Conservation (phyloP, 495 filamentous ascomycete species). For the Aspergillus biplanus region DNA sequence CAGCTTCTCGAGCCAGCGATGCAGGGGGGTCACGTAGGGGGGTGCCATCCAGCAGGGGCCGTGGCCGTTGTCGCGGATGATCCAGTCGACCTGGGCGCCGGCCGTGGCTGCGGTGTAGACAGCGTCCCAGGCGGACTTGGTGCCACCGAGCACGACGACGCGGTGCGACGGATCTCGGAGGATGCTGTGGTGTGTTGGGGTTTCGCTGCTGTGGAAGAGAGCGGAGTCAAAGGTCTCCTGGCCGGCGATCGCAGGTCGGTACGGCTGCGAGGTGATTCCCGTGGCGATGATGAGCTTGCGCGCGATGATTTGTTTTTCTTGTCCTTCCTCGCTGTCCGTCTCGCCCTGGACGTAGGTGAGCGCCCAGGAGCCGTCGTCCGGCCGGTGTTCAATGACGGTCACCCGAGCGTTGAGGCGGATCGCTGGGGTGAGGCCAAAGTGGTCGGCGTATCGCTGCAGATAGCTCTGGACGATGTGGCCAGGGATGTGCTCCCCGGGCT, state of each 20-base stretch:
- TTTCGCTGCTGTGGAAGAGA: slow-evolving; percentile 66
- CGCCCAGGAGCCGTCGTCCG: slow-evolving; percentile 46
- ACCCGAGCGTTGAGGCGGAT: slow-evolving; percentile 60
- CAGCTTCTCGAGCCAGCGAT: slow-evolving; percentile 66
- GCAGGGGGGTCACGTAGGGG: slow-evolving; percentile 62
- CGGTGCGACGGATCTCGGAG: slow-evolving; percentile 37
- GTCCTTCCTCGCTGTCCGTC: not conserved
- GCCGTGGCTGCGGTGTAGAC: slow-evolving; percentile 68
- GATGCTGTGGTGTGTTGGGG: slow-evolving; percentile 46
- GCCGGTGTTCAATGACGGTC: slow-evolving; percentile 50
- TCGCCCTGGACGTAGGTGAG: slow-evolving; percentile 28
- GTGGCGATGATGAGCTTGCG: slow-evolving; percentile 71
- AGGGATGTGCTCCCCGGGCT: slow-evolving; percentile 67
- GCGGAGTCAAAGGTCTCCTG: slow-evolving; percentile 56
- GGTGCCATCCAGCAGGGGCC: slow-evolving; percentile 75
- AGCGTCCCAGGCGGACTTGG: slow-evolving; percentile 78
- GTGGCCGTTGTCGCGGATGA: slow-evolving; percentile 77
- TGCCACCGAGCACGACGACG: slow-evolving; percentile 68
- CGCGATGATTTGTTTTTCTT: slow-evolving; percentile 38
- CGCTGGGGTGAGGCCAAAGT: slow-evolving; percentile 56
- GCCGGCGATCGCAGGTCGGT: slow-evolving; percentile 54
- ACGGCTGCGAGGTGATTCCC: slow-evolving; percentile 67
- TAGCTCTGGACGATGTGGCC: slow-evolving; percentile 69
- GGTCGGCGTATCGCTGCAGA: slow-evolving; percentile 62
- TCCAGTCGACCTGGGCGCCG: slow-evolving; percentile 72